phyloP scores from a whole-genome alignment of 169 alveolate genomes.

The Plasmodium adleri region DNA sequence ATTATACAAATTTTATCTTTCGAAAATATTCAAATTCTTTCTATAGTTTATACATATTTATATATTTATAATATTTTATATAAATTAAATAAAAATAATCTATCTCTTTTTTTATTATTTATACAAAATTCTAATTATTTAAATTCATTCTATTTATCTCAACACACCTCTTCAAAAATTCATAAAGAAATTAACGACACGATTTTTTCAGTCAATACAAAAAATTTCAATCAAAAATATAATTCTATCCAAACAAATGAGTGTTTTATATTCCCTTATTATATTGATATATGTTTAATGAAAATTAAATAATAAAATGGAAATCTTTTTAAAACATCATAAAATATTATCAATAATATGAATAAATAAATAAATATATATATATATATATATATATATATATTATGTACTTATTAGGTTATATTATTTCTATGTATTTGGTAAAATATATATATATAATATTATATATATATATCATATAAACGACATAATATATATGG shows the following conservation, averaged over 20 bases:
- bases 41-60: conserved; percentile 37
- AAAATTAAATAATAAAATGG: neutral
- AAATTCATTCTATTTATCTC: conserved; percentile 25
- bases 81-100: conserved; percentile 10
- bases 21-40: conserved; percentile 45
- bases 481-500: no score
- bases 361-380: no score
- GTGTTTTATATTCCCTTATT: conserved; percentile 50
- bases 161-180: conserved; percentile 37
- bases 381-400: neutral
- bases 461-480: no score
- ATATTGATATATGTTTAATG: conserved; percentile 34
- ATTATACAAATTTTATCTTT: conserved; percentile 9
- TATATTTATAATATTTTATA: conserved; percentile 25
- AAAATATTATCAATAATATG: no score
- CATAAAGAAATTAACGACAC: conserved; percentile 30
- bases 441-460: no score
- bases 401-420: neutral
- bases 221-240: neutral
- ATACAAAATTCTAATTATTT: conserved; percentile 27
- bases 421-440: no score
- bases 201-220: conserved; percentile 3
- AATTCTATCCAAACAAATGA: conserved; percentile 32
- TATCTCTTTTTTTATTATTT: conserved; percentile 15
- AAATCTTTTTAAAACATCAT: neutral